Evolutionary conservation across 192 early-diverging fungal genomes (phyloP).

Genomic region (Thamnidium elegans): DNA sequence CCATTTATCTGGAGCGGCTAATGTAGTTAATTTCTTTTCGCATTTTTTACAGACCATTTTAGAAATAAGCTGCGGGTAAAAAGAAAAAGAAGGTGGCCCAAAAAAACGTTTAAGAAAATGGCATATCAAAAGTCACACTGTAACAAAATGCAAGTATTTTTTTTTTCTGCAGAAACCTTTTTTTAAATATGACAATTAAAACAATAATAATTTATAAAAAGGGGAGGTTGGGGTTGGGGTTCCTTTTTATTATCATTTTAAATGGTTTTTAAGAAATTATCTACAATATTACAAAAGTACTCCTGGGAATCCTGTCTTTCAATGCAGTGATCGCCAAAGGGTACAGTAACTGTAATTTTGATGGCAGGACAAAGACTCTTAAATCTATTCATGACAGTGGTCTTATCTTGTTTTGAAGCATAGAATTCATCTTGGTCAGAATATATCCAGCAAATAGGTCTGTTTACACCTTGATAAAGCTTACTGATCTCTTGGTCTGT

Average conservation of each 20-base stretch:
- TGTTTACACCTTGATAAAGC: not conserved
- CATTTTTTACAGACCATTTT: constrained; percentile 55
- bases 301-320: not conserved
- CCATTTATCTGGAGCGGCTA: constrained; percentile 63
- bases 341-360: constrained; percentile 1
- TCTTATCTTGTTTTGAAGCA: not conserved
- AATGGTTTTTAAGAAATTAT: not conserved
- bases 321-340: constrained; percentile 10
- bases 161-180: too few species aligned
- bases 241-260: not conserved
- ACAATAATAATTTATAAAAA: not conserved
- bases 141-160: too few species aligned
- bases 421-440: constrained; percentile 15
- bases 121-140: too few species aligned
- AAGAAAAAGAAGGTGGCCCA: too few species aligned
- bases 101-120: too few species aligned
- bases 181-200: not conserved
- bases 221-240: not conserved
- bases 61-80: not conserved
- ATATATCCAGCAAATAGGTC: constrained; percentile 13
- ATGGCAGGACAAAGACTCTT: constrained; percentile 13
- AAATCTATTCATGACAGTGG: constrained; percentile 15
- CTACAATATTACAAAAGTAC: not conserved
- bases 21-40: constrained; percentile 60
- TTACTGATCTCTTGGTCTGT: constrained; percentile 7